Base-by-base conservation (phyloP, 2,329 filamentous ascomycete species). In the Coniochaeta pulveracea region DNA sequence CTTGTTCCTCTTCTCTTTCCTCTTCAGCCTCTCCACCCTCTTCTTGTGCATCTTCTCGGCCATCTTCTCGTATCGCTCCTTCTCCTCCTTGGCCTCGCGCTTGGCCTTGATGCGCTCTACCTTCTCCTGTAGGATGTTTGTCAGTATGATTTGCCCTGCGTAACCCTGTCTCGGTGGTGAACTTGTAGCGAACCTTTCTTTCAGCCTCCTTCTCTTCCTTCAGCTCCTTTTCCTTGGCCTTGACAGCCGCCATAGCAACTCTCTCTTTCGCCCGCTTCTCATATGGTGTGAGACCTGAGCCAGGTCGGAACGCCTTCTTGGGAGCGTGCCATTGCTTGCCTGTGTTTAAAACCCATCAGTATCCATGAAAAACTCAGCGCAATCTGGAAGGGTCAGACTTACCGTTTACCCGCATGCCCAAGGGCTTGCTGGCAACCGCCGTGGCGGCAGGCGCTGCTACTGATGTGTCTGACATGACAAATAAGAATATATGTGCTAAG, bases 41-140 rank as follows among this genome's bases (percentile, higher is more conserved):
- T 94, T 96, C 60, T 75, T 77, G 64, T 96, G 89, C 91, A 98
- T 96, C 66, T 91, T 96, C 63, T 86, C 85, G 14, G 86, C 89
- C 75, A 98, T 75, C 66, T 88, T 85, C 57, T 86, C 85, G 54
- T 89, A 96, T 45, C 89, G 70, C 50, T 88, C 85, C 58, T 82
- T 86, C 66, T 96, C 91, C 48, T 85, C 88, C 69, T 95, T 96
- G 34, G 80, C 83, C 14, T 76, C 80, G 45, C 85, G 74, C 58
- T 81, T 88, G 43, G 93, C 85, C 50, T 82, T 88, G 52, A 96
- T 83, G 9, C 71, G 71, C 50, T 88, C 72, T 35, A 91, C 76
- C 45, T 78, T 77, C 51, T 72, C 69, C 84, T 94, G 50, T 34
- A 23, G 21, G n/a, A 22, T 42, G 24, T 8, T 29, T 39, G 46